Evolutionary conservation across 2,329 filamentous ascomycete genomes (phyloP).

Genomic region (Intubia oerlemansii): DNA sequence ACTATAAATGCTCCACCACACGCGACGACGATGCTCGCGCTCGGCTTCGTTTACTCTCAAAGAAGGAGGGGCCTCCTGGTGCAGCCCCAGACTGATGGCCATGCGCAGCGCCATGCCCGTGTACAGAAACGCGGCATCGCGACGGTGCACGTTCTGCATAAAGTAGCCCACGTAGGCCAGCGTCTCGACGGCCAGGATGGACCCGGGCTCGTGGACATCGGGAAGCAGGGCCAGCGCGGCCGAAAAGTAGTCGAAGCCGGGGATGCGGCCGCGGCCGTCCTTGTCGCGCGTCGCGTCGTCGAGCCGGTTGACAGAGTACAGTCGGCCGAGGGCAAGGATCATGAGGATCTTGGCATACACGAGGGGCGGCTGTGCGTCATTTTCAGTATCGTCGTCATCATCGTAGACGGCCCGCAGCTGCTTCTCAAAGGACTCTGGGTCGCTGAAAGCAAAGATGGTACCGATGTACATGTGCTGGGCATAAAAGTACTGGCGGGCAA

Average conservation of each 20-base stretch:
- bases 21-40: slow-evolving; percentile 26
- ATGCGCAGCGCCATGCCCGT: slow-evolving; percentile 31
- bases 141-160: slow-evolving; percentile 32
- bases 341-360: slow-evolving; percentile 28
- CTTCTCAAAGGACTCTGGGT: slow-evolving; percentile 23
- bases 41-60: slow-evolving; percentile 14
- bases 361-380: slow-evolving; percentile 24
- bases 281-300: neutral
- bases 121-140: slow-evolving; percentile 32
- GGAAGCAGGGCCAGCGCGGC: slow-evolving; percentile 28
- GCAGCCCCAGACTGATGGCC: slow-evolving; percentile 33
- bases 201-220: slow-evolving; percentile 31
- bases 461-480: slow-evolving; percentile 34
- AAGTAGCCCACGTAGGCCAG: slow-evolving; percentile 32
- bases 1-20: slow-evolving; percentile 36
- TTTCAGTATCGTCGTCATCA: slow-evolving; percentile 18
- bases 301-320: slow-evolving; percentile 33
- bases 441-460: slow-evolving; percentile 32
- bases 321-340: slow-evolving; percentile 30
- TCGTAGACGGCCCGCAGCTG: slow-evolving; percentile 22
- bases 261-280: slow-evolving; percentile 15
- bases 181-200: slow-evolving; percentile 30
- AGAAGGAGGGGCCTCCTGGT: slow-evolving; percentile 24
- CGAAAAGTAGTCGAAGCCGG: slow-evolving; percentile 32
- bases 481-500: slow-evolving; percentile 19